Evolutionary conservation across 768 basidiomycete species (phyloP), one percentile per base, ranked within the genome.

Genomic region (Kwoniella pini): DNA sequence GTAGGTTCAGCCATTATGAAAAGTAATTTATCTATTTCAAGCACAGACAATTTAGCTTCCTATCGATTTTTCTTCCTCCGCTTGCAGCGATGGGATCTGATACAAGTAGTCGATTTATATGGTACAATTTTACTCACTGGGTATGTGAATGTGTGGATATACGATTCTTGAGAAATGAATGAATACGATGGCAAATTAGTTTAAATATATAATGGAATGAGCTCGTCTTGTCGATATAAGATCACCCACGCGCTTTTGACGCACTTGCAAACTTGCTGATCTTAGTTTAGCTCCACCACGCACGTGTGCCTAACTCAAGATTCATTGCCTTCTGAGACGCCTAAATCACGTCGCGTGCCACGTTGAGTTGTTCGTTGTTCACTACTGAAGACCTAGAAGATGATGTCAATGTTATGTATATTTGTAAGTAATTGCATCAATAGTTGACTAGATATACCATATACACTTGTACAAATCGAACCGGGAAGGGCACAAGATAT

Each of bases 1-100:
- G 48, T 61, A 38, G 58, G 58, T 36, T 65, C 64, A 38, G 64
- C 54, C 64, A 65, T 65, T 40, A 12, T 63, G 54, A 21, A 59
- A n/a, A 53, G 33, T 38, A 13, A 13, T 42, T 55, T 30, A 24
- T 15, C 52, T 42, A 33, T 19, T 17, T 38, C 12, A 17, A 46
- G 56, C 62, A 63, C 55, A 49, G 33, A 50, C 50, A 38, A 36
- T 15, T 36, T 15, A 36, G 33, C 33, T 30, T 48, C 13, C 26
- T 1, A 26, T 26, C 2, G 19, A 7, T 42, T 42, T 19, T 42
- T 19, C 40, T 6, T 9, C 19, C n/a, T 10, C 40, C 40, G 15
- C 15, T 36, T n/a, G n/a, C n/a, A n/a, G n/a, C n/a, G n/a, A n/a
- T n/a, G n/a, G n/a, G n/a, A n/a, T n/a, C n/a, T n/a, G n/a, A n/a